Percentiles rank a stretch among this genome's conserved stretches.
phyloP scores from a whole-genome alignment of 768 basidiomycete genomes.

The Tricholoma flavovirens region DNA sequence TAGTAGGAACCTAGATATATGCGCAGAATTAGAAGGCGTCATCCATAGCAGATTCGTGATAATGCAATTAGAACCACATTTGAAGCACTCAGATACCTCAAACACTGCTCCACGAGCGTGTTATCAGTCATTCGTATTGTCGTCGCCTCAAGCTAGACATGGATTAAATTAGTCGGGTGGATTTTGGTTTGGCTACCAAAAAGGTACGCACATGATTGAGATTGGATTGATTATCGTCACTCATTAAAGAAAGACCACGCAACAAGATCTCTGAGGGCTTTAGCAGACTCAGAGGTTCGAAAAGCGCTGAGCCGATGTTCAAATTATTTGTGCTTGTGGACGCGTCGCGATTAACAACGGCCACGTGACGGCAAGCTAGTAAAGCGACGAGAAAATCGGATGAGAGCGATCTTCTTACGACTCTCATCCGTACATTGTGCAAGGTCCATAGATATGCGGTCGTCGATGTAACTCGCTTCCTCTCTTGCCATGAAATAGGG shows the following conservation, averaged over 20 bases:
- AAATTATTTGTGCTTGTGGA: neutral
- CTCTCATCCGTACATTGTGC: too few relatives aligned
- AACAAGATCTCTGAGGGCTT: neutral
- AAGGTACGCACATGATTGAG: neutral
- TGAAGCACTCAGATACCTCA: constrained; percentile 20
- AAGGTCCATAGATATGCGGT: too few relatives aligned
- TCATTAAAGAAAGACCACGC: neutral
- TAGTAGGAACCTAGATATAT: constrained; percentile 5
- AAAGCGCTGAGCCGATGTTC: neutral
- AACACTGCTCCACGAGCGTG: constrained; percentile 18
- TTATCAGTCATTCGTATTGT: neutral
- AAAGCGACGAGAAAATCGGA: too few relatives aligned
- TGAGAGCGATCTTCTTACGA: too few relatives aligned
- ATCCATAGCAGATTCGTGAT: neutral
- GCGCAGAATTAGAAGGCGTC: constrained; percentile 1
- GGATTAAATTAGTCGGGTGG: neutral
- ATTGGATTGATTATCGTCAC: neutral
- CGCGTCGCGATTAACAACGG: neutral
- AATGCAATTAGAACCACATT: constrained; percentile 9
- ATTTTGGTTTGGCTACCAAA: neutral
- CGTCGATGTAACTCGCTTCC: too few relatives aligned
- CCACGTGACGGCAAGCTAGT: neutral
- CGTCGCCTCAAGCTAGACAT: neutral
- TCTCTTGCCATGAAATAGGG: too few relatives aligned
- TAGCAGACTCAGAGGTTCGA: neutral